phyloP scores from a whole-genome alignment of 139 green algal genomes.

The Diplosphaera chodatii region DNA sequence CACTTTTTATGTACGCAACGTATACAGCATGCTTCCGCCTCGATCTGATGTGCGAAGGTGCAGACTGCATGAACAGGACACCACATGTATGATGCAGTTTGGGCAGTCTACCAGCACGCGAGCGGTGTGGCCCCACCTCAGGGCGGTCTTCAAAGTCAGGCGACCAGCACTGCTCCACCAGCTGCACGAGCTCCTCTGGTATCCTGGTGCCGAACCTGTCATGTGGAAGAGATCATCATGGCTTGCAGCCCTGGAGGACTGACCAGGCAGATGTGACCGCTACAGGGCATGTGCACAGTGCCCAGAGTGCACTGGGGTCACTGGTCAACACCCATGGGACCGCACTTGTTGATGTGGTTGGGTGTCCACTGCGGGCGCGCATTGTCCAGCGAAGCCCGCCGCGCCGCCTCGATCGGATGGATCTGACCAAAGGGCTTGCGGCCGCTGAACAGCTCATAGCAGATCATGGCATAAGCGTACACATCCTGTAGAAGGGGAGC shows the following conservation, averaged over 20 bases:
- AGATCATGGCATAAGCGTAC: slow-evolving; percentile 15
- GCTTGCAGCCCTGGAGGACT: no score
- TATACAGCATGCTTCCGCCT: no score
- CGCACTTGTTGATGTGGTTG: slow-evolving; percentile 2
- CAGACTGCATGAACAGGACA: no score
- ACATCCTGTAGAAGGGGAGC: background rate
- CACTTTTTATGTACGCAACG: no score
- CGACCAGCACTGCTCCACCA: slow-evolving; percentile 20
- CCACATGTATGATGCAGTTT: background rate
- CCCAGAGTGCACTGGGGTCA: no score
- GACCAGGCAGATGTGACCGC: no score
- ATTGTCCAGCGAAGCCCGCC: slow-evolving; percentile 4
- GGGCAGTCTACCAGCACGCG: no score
- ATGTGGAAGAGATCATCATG: no score
- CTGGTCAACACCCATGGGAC: no score
- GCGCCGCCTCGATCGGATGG: slow-evolving; percentile 12
- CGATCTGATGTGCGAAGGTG: no score
- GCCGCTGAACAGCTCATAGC: slow-evolving; percentile 18
- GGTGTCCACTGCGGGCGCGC: slow-evolving; percentile 4
- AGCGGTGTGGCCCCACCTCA: no score
- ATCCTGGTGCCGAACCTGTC: slow-evolving; percentile 15
- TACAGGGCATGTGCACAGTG: no score
- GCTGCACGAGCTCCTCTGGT: slow-evolving; percentile 6
- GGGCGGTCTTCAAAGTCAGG: slow-evolving; percentile 4
- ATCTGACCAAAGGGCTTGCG: slow-evolving; percentile 1